A percentile compares a stretch with the other conserved stretches of the same genome.
These are phyloP conservation scores for Phytophthora constricta DNA, from an alignment of 352 stramenopile species.

Conservation along the genomic window DNA sequence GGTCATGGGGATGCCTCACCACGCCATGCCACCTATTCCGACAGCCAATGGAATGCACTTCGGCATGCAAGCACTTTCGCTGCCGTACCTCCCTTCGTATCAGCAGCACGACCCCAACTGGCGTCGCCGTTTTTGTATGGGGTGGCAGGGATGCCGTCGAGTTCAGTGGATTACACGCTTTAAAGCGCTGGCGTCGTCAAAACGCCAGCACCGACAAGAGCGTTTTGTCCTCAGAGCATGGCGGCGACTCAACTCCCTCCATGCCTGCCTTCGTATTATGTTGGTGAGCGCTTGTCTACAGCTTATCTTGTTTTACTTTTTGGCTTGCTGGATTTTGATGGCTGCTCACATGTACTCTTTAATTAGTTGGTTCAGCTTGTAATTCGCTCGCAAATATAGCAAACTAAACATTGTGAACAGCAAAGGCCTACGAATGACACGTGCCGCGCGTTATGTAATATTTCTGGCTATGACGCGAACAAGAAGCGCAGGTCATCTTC, in stretches of 20 bases:
- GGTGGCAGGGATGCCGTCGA: conserved; percentile 34
- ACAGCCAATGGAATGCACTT: conserved; percentile 32
- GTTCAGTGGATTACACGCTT: conserved; percentile 35
- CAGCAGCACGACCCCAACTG: conserved; percentile 40
- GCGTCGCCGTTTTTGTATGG: conserved; percentile 48
- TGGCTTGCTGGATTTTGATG: conserved; percentile 44
- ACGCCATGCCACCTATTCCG: conserved; percentile 38
- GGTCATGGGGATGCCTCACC: conserved; percentile 32
- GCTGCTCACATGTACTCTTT: conserved; percentile 28
- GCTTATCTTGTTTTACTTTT: too few relatives aligned
- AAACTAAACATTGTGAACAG: conserved; percentile 35
- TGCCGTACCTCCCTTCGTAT: conserved; percentile 41
- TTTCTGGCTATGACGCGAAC: conserved; percentile 68
- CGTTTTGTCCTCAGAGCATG: conserved; percentile 19
- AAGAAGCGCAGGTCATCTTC: conserved; percentile 95
- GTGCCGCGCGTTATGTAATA: too few relatives aligned
- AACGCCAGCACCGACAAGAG: conserved; percentile 14
- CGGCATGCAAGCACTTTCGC: conserved; percentile 27
- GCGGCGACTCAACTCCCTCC: conserved; percentile 21
- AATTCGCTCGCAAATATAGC: conserved; percentile 40
- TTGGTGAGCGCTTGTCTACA: conserved; percentile 40
- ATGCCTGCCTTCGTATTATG: conserved; percentile 43
- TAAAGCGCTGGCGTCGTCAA: conserved; percentile 24
- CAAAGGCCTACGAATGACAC: conserved; percentile 16
- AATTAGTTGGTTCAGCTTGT: conserved; percentile 29